A percentile compares a stretch with the other conserved stretches of the same genome.
Evolutionary conservation across 1,284 basidiomycete genomes (phyloP).

Genomic region (Apiotrichum gracile): DNA sequence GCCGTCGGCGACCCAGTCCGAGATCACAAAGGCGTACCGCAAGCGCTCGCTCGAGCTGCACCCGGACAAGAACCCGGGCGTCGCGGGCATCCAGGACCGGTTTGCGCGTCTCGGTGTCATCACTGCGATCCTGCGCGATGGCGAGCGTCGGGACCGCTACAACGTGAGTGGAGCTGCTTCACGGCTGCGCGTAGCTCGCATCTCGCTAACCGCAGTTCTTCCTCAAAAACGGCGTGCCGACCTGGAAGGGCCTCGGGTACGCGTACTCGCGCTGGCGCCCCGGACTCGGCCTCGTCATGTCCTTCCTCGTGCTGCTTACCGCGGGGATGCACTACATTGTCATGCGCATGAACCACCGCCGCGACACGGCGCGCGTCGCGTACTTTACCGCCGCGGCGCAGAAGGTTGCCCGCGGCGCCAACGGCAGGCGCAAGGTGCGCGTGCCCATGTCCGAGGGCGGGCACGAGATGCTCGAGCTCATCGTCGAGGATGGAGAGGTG

Average conservation of each 20-base stretch:
- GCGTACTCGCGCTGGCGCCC: conserved; percentile 91
- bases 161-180: conserved; percentile 46
- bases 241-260: conserved; percentile 54
- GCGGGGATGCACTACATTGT: conserved; percentile 72
- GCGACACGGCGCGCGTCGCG: conserved; percentile 65
- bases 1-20: conserved; percentile 59
- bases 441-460: conserved; percentile 43
- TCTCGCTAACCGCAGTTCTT: conserved; percentile 43
- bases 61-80: conserved; percentile 85
- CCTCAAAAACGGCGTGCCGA: conserved; percentile 47
- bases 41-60: conserved; percentile 81
- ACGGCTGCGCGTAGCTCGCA: background rate
- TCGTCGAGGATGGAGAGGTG: conserved; percentile 43
- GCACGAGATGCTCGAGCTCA: conserved; percentile 37
- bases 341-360: conserved; percentile 66
- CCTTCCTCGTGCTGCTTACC: conserved; percentile 68
- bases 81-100: conserved; percentile 72
- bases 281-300: conserved; percentile 68
- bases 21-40: conserved; percentile 81
- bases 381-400: conserved; percentile 60
- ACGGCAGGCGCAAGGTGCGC: conserved; percentile 38
- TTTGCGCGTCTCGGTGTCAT: conserved; percentile 86
- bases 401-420: conserved; percentile 60
- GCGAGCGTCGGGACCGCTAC: conserved; percentile 69
- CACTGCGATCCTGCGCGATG: conserved; percentile 67